These are phyloP conservation scores for Apiotrichum domesticum DNA, from an alignment of 1,284 basidiomycete genomes.

Conservation along the genomic window DNA sequence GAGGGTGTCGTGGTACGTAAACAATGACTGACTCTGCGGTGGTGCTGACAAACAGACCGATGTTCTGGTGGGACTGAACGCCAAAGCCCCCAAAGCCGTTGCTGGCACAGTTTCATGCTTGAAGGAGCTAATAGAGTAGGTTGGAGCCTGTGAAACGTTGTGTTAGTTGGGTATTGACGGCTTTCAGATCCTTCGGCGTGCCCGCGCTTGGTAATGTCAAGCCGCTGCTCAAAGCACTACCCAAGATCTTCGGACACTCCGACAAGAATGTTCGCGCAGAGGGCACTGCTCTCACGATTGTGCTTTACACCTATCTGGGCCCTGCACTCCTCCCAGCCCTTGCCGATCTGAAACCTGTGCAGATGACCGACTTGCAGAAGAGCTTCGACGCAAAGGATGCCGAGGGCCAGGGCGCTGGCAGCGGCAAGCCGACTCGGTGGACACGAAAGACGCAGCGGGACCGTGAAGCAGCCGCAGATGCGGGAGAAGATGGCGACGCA, in stretches of 20 bases:
- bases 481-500: conserved; percentile 37
- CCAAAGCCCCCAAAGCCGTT: conserved; percentile 94
- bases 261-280: conserved; percentile 96
- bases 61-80: conserved; percentile 72
- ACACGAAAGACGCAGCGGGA: conserved; percentile 76
- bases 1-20: conserved; percentile 77
- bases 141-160: not conserved
- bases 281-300: conserved; percentile 68
- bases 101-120: conserved; percentile 72
- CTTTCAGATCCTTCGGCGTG: conserved; percentile 68
- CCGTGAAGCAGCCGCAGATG: conserved; percentile 52
- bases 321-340: conserved; percentile 79
- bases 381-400: conserved; percentile 78
- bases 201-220: conserved; percentile 67
- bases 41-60: conserved; percentile 56
- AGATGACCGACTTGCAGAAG: conserved; percentile 92
- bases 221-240: conserved; percentile 74
- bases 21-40: not conserved
- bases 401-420: conserved; percentile 73
- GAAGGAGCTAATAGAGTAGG: conserved; percentile 67
- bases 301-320: conserved; percentile 84
- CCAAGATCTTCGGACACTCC: conserved; percentile 89
- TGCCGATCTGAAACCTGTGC: conserved; percentile 94
- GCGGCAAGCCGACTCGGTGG: conserved; percentile 67
- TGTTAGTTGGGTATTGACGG: too few relatives aligned